Evolutionary conservation across 306 rosid species (phyloP).

Genomic region (Ormosia emarginata): DNA sequence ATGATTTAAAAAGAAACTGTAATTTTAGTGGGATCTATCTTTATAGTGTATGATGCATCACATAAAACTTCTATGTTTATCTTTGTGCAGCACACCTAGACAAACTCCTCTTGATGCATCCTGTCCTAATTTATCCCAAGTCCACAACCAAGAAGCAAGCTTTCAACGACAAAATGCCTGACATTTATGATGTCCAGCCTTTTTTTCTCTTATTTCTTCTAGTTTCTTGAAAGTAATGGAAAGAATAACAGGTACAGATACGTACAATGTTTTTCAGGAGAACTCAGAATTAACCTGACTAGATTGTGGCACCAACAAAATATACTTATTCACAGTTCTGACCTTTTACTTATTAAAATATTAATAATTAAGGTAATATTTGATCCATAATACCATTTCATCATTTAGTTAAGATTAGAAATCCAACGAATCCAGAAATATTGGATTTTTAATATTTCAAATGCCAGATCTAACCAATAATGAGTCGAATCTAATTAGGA

Average conservation of each 20-base stretch:
- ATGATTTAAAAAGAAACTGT: conserved; percentile 2
- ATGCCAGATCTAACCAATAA: neutral
- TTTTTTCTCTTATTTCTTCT: neutral
- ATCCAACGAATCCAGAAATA: neutral
- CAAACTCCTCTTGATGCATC: conserved; percentile 20
- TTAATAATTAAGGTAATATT: neutral
- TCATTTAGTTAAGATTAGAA: neutral
- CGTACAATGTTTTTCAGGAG: neutral
- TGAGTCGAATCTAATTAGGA: neutral
- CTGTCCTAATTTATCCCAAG: neutral
- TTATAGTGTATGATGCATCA: neutral
- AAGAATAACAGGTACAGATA: neutral
- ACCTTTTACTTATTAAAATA: neutral
- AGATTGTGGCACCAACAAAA: neutral
- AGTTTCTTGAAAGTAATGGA: neutral
- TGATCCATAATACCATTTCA: neutral
- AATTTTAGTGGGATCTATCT: neutral
- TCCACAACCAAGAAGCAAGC: neutral
- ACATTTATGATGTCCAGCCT: neutral
- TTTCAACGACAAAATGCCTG: neutral
- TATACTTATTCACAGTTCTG: neutral
- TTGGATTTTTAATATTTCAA: neutral
- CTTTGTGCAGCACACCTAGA: neutral
- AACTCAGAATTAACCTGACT: neutral
- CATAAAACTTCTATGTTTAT: neutral